Percentiles rank a stretch among this genome's conserved stretches.
Conservation (phyloP, 352 stramenopile genomes). For the Albugo laibachii region DNA sequence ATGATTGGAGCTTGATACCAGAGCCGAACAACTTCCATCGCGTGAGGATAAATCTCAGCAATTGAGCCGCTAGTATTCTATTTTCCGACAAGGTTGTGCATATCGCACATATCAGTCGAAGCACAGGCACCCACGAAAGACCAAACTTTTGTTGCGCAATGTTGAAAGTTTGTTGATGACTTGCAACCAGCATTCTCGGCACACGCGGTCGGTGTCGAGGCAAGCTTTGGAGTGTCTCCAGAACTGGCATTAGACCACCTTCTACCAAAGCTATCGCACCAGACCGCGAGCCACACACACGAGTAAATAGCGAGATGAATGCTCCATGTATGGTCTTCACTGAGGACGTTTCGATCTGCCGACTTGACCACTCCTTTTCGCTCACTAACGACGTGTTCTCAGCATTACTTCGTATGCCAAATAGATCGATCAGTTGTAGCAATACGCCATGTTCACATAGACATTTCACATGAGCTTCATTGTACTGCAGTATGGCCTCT, state of each 20-base stretch:
- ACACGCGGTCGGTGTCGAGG: slow-evolving; percentile 46
- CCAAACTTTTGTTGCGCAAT: slow-evolving; percentile 51
- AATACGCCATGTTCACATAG: slow-evolving; percentile 61
- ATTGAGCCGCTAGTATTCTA: slow-evolving; percentile 27
- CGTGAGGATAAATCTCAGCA: slow-evolving; percentile 33
- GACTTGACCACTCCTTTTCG: too few relatives aligned
- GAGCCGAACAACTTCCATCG: slow-evolving; percentile 54
- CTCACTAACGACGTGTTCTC: slow-evolving; percentile 2
- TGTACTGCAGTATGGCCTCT: slow-evolving; percentile 37
- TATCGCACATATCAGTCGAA: slow-evolving; percentile 35
- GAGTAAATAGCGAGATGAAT: slow-evolving; percentile 59
- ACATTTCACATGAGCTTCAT: slow-evolving; percentile 22
- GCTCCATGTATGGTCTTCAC: slow-evolving; percentile 69
- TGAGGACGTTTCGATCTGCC: slow-evolving; percentile 10
- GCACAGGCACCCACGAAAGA: slow-evolving; percentile 55
- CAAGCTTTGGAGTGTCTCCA: slow-evolving; percentile 35
- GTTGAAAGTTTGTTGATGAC: slow-evolving; percentile 1
- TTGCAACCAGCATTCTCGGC: slow-evolving; percentile 7
- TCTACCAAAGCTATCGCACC: slow-evolving; percentile 47
- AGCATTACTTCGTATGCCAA: slow-evolving; percentile 4
- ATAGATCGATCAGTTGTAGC: slow-evolving; percentile 61
- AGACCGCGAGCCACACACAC: slow-evolving; percentile 32
- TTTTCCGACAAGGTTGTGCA: slow-evolving; percentile 51
- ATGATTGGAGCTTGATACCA: slow-evolving; percentile 30
- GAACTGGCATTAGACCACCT: slow-evolving; percentile 41